Base-by-base conservation (phyloP, 495 filamentous ascomycete species). In the Penicillium ochrochloron region DNA sequence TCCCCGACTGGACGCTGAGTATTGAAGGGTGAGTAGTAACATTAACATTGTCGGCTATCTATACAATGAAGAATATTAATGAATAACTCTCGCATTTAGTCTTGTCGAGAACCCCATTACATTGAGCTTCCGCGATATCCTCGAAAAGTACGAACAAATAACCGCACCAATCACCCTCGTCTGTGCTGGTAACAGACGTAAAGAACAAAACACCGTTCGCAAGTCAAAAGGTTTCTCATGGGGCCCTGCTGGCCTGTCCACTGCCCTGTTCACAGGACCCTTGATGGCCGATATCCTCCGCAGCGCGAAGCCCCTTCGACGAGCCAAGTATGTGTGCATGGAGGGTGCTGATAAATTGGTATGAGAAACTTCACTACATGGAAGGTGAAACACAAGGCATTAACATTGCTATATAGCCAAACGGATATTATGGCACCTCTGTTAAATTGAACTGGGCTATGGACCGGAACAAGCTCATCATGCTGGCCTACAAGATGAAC, bases 141-240 rank as follows among this genome's bases (percentile, higher is more conserved):
- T 97, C 5, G 74, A 78, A 8, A 84, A 92, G 3, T 96, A 89
- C 68, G 90, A 95, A 59, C 91, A 96, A 72, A 85, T 93, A 21
- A 97, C 94, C 10, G 88, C 89, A 34, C 94, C 94, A 0, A 81
- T 97, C 68, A 97, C 94, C 0, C 83, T 98, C 0, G 94, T 97
- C 41, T 98, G 94, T 75, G 94, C 94, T 14, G 94, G 94, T 0
- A 98, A 98, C 70, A 82, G 94, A 62, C 84, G 94, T 25, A 98
- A 98, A 77, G 94, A 98, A 73, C 94, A 98, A 70, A 98, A 98
- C 64, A 81, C 89, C 34, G 92, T 97, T 2, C 83, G 93, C 31
- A 98, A 98, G 73, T 91, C 91, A 3, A 97, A 97, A 70, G 94
- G 94, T 0, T 98, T 98, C 78, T 97, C 93, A 57, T 98, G 94